A percentile compares a stretch with the other conserved stretches of the same genome.
These are phyloP conservation scores for Zymoseptoria brevis DNA, from an alignment of 2,329 filamentous ascomycete species.

Conservation along the genomic window DNA sequence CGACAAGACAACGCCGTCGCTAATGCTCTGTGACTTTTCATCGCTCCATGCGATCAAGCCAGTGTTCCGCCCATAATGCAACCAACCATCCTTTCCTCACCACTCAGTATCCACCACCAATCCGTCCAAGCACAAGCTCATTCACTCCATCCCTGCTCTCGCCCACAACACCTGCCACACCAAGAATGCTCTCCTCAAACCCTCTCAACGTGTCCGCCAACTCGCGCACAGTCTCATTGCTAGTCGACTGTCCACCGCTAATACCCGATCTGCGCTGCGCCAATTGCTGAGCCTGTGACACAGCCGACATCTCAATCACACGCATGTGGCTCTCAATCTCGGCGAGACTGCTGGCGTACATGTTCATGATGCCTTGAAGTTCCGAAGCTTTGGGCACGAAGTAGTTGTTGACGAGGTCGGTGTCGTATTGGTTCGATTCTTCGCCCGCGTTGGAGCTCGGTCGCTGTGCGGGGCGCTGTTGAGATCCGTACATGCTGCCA, in stretches of 20 bases:
- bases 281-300: constrained; percentile 38
- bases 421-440: constrained; percentile 28
- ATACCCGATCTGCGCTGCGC: constrained; percentile 23
- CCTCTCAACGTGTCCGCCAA: constrained; percentile 40
- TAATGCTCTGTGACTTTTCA: neutral
- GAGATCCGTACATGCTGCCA: constrained; percentile 11
- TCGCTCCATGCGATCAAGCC: neutral
- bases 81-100: neutral
- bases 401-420: constrained; percentile 40
- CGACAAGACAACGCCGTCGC: neutral
- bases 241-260: constrained; percentile 5
- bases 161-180: constrained; percentile 41
- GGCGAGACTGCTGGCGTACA: constrained; percentile 36
- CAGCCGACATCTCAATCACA: constrained; percentile 40
- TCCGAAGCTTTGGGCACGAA: constrained; percentile 36
- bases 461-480: constrained; percentile 14
- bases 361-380: constrained; percentile 32
- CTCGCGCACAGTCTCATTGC: constrained; percentile 35
- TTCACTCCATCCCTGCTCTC: constrained; percentile 41
- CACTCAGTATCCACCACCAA: constrained; percentile 10
- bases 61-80: neutral
- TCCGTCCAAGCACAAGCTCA: constrained; percentile 31
- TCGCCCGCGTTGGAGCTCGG: constrained; percentile 8
- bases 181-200: constrained; percentile 43
- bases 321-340: constrained; percentile 44